These are phyloP conservation scores for Aspergillus sclerotiicarbonarius DNA, from an alignment of 495 filamentous ascomycete genomes.

Conservation along the genomic window DNA sequence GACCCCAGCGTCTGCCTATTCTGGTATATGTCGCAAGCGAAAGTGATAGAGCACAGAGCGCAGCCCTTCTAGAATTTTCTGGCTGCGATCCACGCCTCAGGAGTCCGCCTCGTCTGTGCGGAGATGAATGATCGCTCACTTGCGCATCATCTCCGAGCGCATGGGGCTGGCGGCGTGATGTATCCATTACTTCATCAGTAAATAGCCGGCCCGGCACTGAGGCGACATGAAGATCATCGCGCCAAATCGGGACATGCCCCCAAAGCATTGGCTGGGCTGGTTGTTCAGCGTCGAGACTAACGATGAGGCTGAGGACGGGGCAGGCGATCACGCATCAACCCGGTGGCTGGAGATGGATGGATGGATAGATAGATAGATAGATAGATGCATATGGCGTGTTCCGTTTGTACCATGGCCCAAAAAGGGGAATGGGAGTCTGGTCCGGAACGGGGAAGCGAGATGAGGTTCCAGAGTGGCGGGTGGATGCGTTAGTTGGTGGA, in stretches of 20 bases:
- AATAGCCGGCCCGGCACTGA: slow-evolving; percentile 4
- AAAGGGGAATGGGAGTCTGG: neutral
- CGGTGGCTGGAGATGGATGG: neutral
- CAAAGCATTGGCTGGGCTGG: neutral
- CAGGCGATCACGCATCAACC: neutral
- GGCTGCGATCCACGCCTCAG: neutral
- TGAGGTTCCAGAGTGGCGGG: slow-evolving; percentile 26
- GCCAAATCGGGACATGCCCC: neutral
- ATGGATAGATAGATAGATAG: neutral
- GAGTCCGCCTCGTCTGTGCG: neutral
- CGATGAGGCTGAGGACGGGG: neutral
- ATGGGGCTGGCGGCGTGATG: neutral
- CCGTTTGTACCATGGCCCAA: neutral
- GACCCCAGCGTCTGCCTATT: neutral
- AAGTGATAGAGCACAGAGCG: neutral
- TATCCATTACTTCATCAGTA: neutral
- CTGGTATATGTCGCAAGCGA: neutral
- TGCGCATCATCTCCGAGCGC: too few species aligned
- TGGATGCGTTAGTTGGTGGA: slow-evolving; percentile 13
- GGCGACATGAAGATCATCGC: neutral
- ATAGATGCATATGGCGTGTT: neutral
- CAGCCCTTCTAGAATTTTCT: neutral
- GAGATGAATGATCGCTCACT: neutral
- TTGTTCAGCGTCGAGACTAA: neutral
- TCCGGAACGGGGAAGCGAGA: slow-evolving; percentile 9